Evolutionary conservation across 2,329 filamentous ascomycete genomes (phyloP), one percentile per base, ranked within the genome.

Genomic region (Nakataea oryzae): DNA sequence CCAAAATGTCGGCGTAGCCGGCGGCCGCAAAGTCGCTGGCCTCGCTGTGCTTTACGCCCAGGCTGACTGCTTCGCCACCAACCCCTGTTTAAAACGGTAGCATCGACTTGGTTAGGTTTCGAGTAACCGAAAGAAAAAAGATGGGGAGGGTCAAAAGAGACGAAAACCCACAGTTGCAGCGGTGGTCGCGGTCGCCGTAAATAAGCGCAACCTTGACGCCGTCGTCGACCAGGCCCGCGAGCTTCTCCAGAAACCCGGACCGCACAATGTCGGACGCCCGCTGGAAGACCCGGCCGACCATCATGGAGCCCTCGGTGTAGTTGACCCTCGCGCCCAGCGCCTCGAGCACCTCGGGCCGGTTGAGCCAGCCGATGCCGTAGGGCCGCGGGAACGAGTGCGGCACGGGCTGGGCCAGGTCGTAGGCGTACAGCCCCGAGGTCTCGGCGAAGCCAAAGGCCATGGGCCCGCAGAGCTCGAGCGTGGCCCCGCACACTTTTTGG

Each of bases 21-120:
- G 90, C 86, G 0, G 76, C 72, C 1, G 79, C 75, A 70, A 93
- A 95, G 14, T 68, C 68, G 57, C 34, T 75, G 73, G 9, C 76
- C 28, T 79, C 74, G 59, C 78, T 74, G 12, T 79, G 75, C 54
- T 85, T 79, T 0, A 91, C 75, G 4, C 80, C 79, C 4, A 91
- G 77, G 4, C 87, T 89, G 56, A 90, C 79, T 1, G 87, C 86
- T 73, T 95, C 82, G 50, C 89, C 90, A 21, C 90, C 90, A 66
- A 87, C 76, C 84, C 80, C 61, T 62, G n/a, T 8, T 5, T n/a
- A n/a, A n/a, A n/a, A n/a, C n/a, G n/a, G 12, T 41, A 21, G 34
- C 14, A 3, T 13, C 12, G 24, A 28, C 2, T 2, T 3, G 29
- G 28, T 28, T 17, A 54, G 6, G 4, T 24, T n/a, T n/a, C n/a